Conservation (phyloP, 2,329 filamentous ascomycete species). For the Ophiostoma novo-ulmi region DNA sequence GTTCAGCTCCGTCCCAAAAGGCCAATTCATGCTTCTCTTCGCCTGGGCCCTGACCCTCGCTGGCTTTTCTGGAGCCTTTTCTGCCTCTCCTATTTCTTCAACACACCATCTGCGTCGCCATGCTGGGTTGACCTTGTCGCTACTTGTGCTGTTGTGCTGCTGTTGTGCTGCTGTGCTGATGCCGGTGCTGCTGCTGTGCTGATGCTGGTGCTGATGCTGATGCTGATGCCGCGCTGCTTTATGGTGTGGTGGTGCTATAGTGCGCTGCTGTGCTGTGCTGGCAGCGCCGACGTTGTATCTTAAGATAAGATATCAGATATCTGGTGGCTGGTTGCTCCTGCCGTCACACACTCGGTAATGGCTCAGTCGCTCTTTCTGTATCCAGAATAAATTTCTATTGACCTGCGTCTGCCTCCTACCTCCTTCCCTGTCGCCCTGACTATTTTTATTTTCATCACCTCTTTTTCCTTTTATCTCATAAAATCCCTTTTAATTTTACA, state of each 20-base stretch:
- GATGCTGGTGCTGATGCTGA: not conserved
- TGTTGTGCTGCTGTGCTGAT: not conserved
- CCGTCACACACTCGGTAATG: conserved; percentile 18
- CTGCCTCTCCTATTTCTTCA: conserved; percentile 12
- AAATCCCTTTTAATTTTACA: conserved; percentile 1
- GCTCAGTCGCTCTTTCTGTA: conserved; percentile 5
- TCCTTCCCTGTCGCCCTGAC: not conserved
- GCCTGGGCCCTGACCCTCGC: not conserved
- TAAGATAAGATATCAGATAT: conserved; percentile 3
- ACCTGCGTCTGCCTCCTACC: not conserved
- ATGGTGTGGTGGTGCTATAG: not conserved
- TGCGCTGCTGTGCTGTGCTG: conserved; percentile 14
- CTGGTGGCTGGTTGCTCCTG: conserved; percentile 14
- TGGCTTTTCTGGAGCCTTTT: not conserved
- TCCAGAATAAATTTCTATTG: not conserved
- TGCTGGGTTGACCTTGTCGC: not conserved
- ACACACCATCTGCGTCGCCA: not conserved
- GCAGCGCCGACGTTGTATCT: conserved; percentile 9
- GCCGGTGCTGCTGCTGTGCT: not conserved
- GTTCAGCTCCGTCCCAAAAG: conserved; percentile 3
- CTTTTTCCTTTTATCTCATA: not conserved
- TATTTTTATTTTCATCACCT: not conserved
- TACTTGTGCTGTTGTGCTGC: not conserved
- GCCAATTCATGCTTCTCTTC: not conserved
- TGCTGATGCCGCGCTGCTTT: not conserved